These are phyloP conservation scores for Tetrahymena elliotti DNA, from an alignment of 73 alveolate genomes.

Conservation along the genomic window DNA sequence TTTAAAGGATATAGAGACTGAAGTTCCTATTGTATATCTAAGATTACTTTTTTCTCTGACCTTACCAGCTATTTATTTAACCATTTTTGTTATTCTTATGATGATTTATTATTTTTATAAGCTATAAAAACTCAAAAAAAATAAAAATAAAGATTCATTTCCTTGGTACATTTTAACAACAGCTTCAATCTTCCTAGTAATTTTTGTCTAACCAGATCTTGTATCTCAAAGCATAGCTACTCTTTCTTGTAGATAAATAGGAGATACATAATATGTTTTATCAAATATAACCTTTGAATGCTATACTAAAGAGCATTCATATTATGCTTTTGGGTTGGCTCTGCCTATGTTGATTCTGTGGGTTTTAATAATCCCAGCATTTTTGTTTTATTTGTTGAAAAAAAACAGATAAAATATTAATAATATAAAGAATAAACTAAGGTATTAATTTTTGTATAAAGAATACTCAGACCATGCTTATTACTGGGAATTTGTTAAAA, in stretches of 20 bases:
- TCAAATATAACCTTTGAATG: background rate
- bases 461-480: background rate
- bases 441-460: slow-evolving; percentile 19
- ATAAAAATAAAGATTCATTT: background rate
- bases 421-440: background rate
- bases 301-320: background rate
- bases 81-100: background rate
- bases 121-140: background rate
- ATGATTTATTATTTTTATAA: background rate
- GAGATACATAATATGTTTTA: background rate
- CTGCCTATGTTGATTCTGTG: slow-evolving; percentile 20
- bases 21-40: background rate
- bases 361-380: slow-evolving; percentile 9
- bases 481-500: slow-evolving; percentile 26
- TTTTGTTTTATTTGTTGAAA: background rate
- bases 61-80: background rate
- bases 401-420: background rate
- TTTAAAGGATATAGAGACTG: background rate
- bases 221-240: background rate
- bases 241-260: slow-evolving; percentile 17
- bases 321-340: background rate
- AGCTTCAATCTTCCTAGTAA: background rate
- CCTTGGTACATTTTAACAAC: background rate
- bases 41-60: background rate
- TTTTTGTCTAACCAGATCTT: background rate